A percentile compares a stretch with the other conserved stretches of the same genome.
Evolutionary conservation across 148 eudicot genomes (phyloP).

Genomic region (Vaccinium darrowii): DNA sequence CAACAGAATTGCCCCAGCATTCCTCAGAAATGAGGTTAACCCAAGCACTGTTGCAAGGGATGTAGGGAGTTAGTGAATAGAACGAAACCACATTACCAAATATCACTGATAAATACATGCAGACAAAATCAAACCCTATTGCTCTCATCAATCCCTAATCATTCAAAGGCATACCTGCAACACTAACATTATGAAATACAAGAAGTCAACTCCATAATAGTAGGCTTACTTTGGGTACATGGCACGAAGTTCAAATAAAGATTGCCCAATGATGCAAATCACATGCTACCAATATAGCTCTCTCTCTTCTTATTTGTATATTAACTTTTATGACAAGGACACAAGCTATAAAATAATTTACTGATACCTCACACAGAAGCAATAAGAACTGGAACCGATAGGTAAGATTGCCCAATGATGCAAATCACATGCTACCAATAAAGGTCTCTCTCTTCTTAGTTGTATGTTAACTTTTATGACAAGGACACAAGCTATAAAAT

Average conservation of each 20-base stretch:
- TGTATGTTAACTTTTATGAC: neutral
- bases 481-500: slow-evolving; percentile 1
- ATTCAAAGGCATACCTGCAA: neutral
- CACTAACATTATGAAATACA: neutral
- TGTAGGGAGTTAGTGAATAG: slow-evolving; percentile 3
- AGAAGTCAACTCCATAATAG: slow-evolving; percentile 1
- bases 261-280: neutral
- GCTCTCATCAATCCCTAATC: neutral
- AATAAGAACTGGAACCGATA: neutral
- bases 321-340: neutral
- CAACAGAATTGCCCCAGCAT: slow-evolving; percentile 58
- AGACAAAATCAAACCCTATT: neutral
- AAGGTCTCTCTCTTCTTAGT: neutral
- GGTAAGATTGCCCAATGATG: neutral
- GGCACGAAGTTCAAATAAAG: neutral
- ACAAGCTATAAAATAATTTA: neutral
- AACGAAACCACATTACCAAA: slow-evolving; percentile 2
- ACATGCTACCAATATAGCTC: neutral
- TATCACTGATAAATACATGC: neutral
- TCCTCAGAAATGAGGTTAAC: slow-evolving; percentile 54
- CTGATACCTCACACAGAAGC: neutral
- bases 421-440: neutral
- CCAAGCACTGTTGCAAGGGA: slow-evolving; percentile 67
- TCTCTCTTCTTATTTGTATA: neutral
- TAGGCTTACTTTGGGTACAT: neutral